Evolutionary conservation across 805 yeast genomes (phyloP).

Genomic region (Candida sakaeoensis): DNA sequence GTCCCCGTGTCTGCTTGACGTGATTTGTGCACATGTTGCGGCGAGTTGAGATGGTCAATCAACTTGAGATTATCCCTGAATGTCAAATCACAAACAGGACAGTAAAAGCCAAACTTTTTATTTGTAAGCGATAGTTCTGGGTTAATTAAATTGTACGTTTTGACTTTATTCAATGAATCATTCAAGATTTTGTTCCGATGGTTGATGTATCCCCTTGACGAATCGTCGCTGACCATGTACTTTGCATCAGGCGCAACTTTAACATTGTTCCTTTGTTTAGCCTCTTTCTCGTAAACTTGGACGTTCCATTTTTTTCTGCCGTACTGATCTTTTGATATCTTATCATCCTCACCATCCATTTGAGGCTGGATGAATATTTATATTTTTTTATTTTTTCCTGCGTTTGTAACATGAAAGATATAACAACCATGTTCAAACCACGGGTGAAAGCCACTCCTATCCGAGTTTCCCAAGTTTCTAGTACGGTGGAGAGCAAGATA

Average conservation of each 20-base stretch:
- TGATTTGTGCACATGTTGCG: slow-evolving; percentile 54
- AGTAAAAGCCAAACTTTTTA: slow-evolving; percentile 81
- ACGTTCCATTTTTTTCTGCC: slow-evolving; percentile 76
- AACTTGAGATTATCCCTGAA: slow-evolving; percentile 80
- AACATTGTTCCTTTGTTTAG: slow-evolving; percentile 23
- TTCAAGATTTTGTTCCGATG: slow-evolving; percentile 32
- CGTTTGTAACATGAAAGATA: background rate
- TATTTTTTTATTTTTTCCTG: background rate
- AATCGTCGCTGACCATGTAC: slow-evolving; percentile 8
- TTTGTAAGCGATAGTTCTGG: slow-evolving; percentile 20
- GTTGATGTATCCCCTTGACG: slow-evolving; percentile 19
- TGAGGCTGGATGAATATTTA: no score
- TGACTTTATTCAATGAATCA: slow-evolving; percentile 30
- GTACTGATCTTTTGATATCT: slow-evolving; percentile 38
- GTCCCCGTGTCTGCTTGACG: no score
- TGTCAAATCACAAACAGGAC: slow-evolving; percentile 75
- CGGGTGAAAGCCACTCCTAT: no score
- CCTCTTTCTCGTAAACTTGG: slow-evolving; percentile 55
- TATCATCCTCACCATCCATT: no score
- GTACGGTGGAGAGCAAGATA: background rate
- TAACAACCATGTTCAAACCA: background rate
- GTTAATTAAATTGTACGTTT: slow-evolving; percentile 31
- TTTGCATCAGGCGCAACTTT: background rate
- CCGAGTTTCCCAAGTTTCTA: no score
- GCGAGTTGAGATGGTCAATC: slow-evolving; percentile 79